Base-by-base conservation (phyloP, 2,329 filamentous ascomycete genomes). In the Chaetothyriales sp. region DNA sequence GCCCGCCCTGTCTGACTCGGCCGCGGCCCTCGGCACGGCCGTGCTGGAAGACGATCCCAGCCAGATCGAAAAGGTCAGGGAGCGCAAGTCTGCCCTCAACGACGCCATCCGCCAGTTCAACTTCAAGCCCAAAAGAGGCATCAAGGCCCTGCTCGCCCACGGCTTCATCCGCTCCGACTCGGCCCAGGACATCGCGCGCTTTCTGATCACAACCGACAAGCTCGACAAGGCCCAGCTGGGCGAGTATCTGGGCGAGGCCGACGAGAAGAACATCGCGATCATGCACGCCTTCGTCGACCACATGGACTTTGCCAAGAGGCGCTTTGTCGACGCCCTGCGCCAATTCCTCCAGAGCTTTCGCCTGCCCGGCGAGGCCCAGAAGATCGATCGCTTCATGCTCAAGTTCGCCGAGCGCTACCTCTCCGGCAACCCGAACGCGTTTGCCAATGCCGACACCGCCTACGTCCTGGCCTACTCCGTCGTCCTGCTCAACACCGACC, bases 341-440 rank as follows among this genome's bases (percentile, higher is more conserved):
- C 83, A 88, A 53, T 98, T 98, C 63, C 73, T 98, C 10, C 92
- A 98, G 66, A 86, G 88, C 25, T 98, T 98, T 73, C 85, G 92
- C 56, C 73, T 98, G 13, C 92, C 92, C 0, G 92, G 92, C 55
- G 92, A 98, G 69, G 89, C 89, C 0, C 92, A 98, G 66, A 98
- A 98, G 73, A 98, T 98, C 60, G 92, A 98, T 80, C 86, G 92
- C 47, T 94, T 97, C 70, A 97, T 98, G 92, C 73, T 98, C 59
- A 98, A 98, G 67, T 98, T 97, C 69, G 92, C 92, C 8, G 90
- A 97, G 67, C 83, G 90, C 54, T 98, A 98, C 66, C 86, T 94
- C 49, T 85, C 83, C 54, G 89, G 89, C 28, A 98, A 98, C 61
- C 92, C 92, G 0, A 95, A 95, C 64, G 90, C 92, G 1, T 98